Evolutionary conservation across 805 yeast genomes (phyloP).

Genomic region (Starmerella gropengiesseri): DNA sequence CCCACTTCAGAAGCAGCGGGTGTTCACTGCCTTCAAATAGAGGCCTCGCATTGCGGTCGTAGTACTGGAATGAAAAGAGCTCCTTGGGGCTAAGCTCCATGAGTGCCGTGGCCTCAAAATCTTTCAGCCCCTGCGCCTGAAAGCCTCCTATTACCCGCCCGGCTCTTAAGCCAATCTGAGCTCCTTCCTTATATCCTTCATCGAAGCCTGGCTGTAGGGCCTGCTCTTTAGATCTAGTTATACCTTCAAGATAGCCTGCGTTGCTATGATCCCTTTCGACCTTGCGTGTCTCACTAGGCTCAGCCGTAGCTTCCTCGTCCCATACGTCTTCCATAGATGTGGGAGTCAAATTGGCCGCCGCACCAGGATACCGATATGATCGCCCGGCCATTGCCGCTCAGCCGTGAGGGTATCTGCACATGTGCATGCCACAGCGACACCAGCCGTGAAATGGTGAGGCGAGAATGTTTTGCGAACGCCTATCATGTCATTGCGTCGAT

Average conservation of each 20-base stretch:
- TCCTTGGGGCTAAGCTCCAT: slow-evolving; percentile 48
- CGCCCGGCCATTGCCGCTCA: no score
- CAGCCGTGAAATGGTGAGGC: no score
- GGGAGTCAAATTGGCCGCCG: no score
- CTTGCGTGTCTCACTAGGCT: slow-evolving; percentile 21
- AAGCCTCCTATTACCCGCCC: slow-evolving; percentile 54
- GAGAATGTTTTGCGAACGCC: no score
- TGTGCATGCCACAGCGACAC: no score
- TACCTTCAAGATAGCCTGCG: slow-evolving; percentile 77
- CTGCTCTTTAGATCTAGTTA: slow-evolving; percentile 54
- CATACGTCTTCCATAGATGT: slow-evolving; percentile 23
- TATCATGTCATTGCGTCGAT: no score
- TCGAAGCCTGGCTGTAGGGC: slow-evolving; percentile 75
- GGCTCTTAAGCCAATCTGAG: slow-evolving; percentile 49
- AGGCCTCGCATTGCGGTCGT: slow-evolving; percentile 34
- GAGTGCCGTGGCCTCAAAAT: slow-evolving; percentile 28
- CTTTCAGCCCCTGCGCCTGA: slow-evolving; percentile 32
- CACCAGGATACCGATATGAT: no score
- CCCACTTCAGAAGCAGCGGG: slow-evolving; percentile 40
- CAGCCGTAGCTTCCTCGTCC: slow-evolving; percentile 20
- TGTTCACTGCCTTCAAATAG: slow-evolving; percentile 28
- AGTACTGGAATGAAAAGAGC: slow-evolving; percentile 45
- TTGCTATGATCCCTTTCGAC: slow-evolving; percentile 50
- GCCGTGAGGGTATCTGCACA: no score
- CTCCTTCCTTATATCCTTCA: slow-evolving; percentile 66